Base-by-base conservation (phyloP, 805 yeast species). In the Cyberlindnera japonica region DNA sequence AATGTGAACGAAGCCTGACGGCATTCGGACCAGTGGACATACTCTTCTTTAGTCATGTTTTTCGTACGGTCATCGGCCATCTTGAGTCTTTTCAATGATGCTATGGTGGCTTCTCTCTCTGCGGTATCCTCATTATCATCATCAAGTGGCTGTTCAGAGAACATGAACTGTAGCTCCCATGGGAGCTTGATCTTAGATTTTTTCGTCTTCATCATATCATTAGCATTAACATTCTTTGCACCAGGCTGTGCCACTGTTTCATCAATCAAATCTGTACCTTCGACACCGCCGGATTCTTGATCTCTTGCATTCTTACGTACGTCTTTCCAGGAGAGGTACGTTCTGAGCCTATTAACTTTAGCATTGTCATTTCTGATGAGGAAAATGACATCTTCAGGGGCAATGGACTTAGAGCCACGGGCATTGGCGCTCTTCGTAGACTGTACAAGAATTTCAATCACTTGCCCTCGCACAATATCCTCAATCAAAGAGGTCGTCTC, bases 11-110 rank as follows among this genome's bases (percentile, higher is more conserved):
- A 82, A 1, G 98, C 98, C 62, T 93, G 99, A 47, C 99, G 77
- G 64, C 99, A 93, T 57, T 93, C 99, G 11, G 96, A 86, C 97
- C 98, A 93, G 60, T 93, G 99, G 14, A 90, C 99, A 56, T 93
- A 93, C 59, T 93, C 99, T 54, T 93, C 96, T 57, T 81, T 83
- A 1, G 99, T 93, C 99, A 93, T 93, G 51, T 83, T 75, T 49
- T 72, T 77, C 0, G 99, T 93, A 47, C 99, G 72, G 37, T 93
- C 96, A 63, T 93, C 99, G 4, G 97, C 97, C 62, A 78, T 81
- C 55, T 89, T 88, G 50, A 93, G 72, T 43, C 97, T 70, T 60
- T 89, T 88, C 61, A 88, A 65, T n/a, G 95, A 87, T 0, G 95
- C 93, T 21, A 82, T 62, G 24, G 88, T 83, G 5, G 96, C 96